Base-by-base conservation (phyloP, 768 basidiomycete species). In the Russula dissimulans region DNA sequence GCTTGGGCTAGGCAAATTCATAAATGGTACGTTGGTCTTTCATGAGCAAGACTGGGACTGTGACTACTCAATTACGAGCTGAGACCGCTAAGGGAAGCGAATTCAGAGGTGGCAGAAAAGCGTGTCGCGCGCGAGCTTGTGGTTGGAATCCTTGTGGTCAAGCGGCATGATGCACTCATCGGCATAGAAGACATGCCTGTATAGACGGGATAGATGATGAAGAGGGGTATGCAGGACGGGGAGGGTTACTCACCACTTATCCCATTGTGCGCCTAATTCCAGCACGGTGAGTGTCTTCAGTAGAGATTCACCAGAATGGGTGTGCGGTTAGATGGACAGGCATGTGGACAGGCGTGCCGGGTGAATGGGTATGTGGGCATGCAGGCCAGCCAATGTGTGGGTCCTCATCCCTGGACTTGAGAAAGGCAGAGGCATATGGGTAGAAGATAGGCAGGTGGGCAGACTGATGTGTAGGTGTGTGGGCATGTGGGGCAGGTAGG, bases 111-210 rank as follows among this genome's bases (percentile, higher is more conserved):
- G 1, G 74, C 72, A 26, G 85, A 85, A 0, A 85, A 99, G 82
- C 59, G 81, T 77, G 55, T 82, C 77, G 38, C 71, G 76, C 77
- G 88, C 91, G 53, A 91, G 82, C 15, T 72, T 68, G 77, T 97
- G 92, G 73, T 98, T 99, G 32, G 94, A 97, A 71, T 98, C 95
- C 39, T 84, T 78, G 73, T 95, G 79, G 76, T 97, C 87, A 69
- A 97, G 84, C 8, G 93, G 92, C 26, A 99, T 95, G 62, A 85
- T 83, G 56, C 97, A 89, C 75, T 99, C 97, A 73, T 99, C 97
- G 34, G 86, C 92, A 69, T 97, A 99, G 76, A 89, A 99, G 68
- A 98, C 85, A 65, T 97, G 94, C 97, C 95, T 98, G 71, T 34
- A 32, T 9, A 41, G 8, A 46, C 15, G 38, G 45, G 34, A 61